These are phyloP conservation scores for Colletotrichum tabaci DNA, from an alignment of 2,329 filamentous ascomycete species.

Conservation along the genomic window DNA sequence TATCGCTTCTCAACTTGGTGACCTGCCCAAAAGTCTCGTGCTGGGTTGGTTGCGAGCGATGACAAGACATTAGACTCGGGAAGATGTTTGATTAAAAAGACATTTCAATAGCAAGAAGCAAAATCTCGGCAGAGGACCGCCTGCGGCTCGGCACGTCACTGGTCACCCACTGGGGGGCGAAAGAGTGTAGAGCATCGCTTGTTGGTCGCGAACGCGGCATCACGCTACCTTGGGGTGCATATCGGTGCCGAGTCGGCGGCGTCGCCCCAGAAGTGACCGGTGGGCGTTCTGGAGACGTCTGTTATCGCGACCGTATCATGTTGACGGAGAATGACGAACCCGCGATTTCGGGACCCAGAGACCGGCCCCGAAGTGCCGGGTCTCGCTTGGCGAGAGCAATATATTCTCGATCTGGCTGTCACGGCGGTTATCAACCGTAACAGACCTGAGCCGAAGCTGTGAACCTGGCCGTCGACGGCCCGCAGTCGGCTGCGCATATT, in stretches of 20 bases:
- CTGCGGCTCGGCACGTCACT: neutral
- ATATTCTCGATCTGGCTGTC: neutral
- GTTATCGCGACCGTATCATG: conserved; percentile 4
- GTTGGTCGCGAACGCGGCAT: conserved; percentile 15
- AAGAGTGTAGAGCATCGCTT: conserved; percentile 1
- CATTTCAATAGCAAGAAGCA: neutral
- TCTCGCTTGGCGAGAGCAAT: neutral
- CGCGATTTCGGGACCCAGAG: neutral
- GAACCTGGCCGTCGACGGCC: conserved; percentile 9
- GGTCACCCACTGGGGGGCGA: neutral
- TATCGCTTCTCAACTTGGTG: neutral
- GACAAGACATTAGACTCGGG: neutral
- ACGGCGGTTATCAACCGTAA: neutral
- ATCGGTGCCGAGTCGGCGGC: conserved; percentile 37
- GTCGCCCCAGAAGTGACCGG: neutral
- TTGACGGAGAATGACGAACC: neutral
- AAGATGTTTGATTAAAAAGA: conserved; percentile 17
- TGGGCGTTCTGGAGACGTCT: neutral
- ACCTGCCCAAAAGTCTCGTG: neutral
- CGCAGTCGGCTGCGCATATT: conserved; percentile 11
- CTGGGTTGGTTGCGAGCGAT: neutral
- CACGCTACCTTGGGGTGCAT: conserved; percentile 3
- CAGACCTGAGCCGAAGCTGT: neutral
- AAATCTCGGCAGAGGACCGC: neutral
- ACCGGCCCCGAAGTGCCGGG: neutral